Evolutionary conservation across 208 protist genomes (phyloP).

Genomic region (Trypanosoma theileri): DNA sequence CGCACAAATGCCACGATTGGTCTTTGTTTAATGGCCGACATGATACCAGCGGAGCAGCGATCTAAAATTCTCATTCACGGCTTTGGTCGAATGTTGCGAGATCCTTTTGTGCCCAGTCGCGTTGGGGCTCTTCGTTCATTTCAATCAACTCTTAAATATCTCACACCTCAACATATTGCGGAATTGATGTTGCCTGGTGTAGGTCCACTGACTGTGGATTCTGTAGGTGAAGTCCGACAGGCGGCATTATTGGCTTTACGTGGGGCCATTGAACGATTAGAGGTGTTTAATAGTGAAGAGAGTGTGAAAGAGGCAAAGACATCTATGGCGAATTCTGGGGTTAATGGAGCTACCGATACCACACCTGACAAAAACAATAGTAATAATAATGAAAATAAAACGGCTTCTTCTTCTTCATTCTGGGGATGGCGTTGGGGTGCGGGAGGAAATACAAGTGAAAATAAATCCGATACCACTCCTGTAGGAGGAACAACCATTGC

Average conservation of each 20-base stretch:
- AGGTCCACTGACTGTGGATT: constrained; percentile 62
- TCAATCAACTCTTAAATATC: constrained; percentile 35
- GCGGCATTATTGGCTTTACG: constrained; percentile 45
- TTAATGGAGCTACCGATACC: background rate
- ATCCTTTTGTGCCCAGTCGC: constrained; percentile 74
- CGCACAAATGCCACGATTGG: constrained; percentile 89
- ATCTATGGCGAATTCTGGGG: background rate
- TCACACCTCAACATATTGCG: constrained; percentile 48
- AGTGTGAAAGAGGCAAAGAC: background rate
- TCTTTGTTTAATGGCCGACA: constrained; percentile 56
- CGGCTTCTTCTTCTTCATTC: background rate
- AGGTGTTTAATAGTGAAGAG: constrained; percentile 12
- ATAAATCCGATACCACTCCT: no score
- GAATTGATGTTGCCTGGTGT: constrained; percentile 60
- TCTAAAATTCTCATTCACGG: constrained; percentile 50
- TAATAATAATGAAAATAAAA: constrained; percentile 1
- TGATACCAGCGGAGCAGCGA: constrained; percentile 47
- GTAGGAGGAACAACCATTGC: background rate
- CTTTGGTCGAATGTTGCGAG: constrained; percentile 80
- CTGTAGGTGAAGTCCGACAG: constrained; percentile 44
- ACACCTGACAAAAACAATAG: background rate
- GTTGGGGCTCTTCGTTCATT: constrained; percentile 63
- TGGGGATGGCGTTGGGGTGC: no score
- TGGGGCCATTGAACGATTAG: constrained; percentile 17
- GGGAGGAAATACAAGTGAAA: no score